A percentile compares a stretch with the other conserved stretches of the same genome.
phyloP scores from a whole-genome alignment of 257 asterid genomes.

The Haberlea rhodopensis region DNA sequence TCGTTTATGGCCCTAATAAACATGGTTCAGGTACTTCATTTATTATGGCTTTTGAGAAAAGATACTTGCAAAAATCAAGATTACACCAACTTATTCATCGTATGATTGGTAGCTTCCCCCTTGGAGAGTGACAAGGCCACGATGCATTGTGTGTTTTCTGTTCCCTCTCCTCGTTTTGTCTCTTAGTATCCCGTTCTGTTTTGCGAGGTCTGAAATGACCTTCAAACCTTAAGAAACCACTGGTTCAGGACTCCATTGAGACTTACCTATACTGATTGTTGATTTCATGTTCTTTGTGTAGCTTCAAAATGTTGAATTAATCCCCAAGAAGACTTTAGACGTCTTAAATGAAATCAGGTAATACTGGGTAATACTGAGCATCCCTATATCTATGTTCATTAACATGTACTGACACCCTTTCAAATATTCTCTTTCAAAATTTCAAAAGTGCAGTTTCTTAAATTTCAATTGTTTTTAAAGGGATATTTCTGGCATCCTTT shows the following conservation, averaged over 20 bases:
- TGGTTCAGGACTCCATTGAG: no score
- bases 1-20: conserved; percentile 68
- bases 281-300: conserved; percentile 30
- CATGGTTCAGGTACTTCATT: conserved; percentile 74
- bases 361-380: conserved; percentile 37
- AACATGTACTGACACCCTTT: conserved; percentile 9
- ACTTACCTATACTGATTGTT: conserved; percentile 17
- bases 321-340: conserved; percentile 73
- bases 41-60: conserved; percentile 5
- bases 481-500: conserved; percentile 58
- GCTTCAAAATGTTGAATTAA: conserved; percentile 69
- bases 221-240: no score
- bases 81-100: conserved; percentile 9
- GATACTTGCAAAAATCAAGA: conserved; percentile 8
- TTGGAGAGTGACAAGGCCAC: conserved; percentile 3
- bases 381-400: conserved; percentile 14
- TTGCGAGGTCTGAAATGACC: no score
- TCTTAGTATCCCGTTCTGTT: no score
- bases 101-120: not conserved
- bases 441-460: conserved; percentile 18
- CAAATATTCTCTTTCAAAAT: conserved; percentile 6
- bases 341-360: conserved; percentile 61
- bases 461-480: conserved; percentile 40
- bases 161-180: no score
- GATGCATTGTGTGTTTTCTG: conserved; percentile 18